Evolutionary conservation across 176 grass and related monocot genomes (phyloP), one percentile per base, ranked within the genome.

Genomic region (Microstegium vimineum): DNA sequence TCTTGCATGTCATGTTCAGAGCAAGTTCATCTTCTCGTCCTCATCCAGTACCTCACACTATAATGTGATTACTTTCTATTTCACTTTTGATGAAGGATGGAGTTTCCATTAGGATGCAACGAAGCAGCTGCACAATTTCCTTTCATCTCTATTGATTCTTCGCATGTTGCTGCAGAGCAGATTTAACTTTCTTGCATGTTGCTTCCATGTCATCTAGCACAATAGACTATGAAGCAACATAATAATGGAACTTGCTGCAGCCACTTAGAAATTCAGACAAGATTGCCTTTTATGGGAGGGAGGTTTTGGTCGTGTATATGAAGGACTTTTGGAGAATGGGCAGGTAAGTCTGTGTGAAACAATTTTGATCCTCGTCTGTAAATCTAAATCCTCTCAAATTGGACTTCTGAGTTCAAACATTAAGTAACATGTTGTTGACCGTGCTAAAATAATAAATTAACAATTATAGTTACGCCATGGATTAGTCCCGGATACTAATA

Each of bases 271-370:
- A 71, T 96, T 96, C 80, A 83, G 81, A 49, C 86, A 93, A 75
- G 90, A 96, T 84, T 85, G 88, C 83, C 73, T 89, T 45, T 77
- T 96, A 81, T 88, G 90, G 3, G 94, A 93, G 77, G 90, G 94
- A 59, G 94, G 94, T 72, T 93, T 96, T 8, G 94, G 90, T 22
- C 72, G 86, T 67, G 94, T 96, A 31, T 96, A 96, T 84, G 90
- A 66, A 89, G 94, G 94, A 46, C 77, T 67, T 16, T 72, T 96
- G 69, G 94, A 96, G 67, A 96, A 35, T 83, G 88, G 94, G 10
- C 86, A 96, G 93, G 93, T 93, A 62, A 56, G 56, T 86, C 32
- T 83, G 23, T 83, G 25, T 27, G 4, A 40, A 73, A 34, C 31
- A 1, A 14, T 47, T n/a, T 63, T 34, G 3, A 62, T 22, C 12